A percentile compares a stretch with the other conserved stretches of the same genome.
Evolutionary conservation across 768 basidiomycete species (phyloP).

Genomic region (Neoboletus subvelutipes): DNA sequence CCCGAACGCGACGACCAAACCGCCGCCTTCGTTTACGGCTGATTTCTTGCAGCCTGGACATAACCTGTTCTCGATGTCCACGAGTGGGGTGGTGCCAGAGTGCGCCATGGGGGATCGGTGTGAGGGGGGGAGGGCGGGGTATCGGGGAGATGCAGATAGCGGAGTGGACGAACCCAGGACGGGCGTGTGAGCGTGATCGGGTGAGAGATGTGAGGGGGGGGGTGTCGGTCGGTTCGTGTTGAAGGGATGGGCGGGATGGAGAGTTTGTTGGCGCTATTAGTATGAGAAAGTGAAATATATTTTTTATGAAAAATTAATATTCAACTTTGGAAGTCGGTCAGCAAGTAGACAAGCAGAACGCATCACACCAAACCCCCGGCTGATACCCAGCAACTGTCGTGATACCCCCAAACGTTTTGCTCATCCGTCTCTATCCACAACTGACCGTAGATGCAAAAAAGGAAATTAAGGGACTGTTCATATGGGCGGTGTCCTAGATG

Average conservation of each 20-base stretch:
- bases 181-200: background rate
- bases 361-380: too few relatives aligned
- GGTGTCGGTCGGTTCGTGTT: background rate
- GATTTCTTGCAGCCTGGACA: conserved; percentile 85
- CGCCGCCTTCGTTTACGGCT: conserved; percentile 77
- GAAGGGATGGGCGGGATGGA: too few relatives aligned
- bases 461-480: too few relatives aligned
- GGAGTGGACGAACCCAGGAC: background rate
- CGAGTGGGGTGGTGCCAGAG: conserved; percentile 7
- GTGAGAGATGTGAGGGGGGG: background rate
- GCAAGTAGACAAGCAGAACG: too few relatives aligned
- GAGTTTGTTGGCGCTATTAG: too few relatives aligned
- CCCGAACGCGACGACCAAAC: conserved; percentile 95
- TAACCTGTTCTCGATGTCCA: conserved; percentile 50
- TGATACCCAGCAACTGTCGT: background rate
- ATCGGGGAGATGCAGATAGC: background rate
- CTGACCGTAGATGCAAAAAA: too few relatives aligned
- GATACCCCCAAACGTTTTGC: background rate
- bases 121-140: background rate
- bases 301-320: background rate
- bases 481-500: too few relatives aligned
- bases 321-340: background rate
- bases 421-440: too few relatives aligned
- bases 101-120: conserved; percentile 15
- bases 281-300: background rate